Conservation (phyloP, 2,329 filamentous ascomycete species). For the Colletotrichum liriopes region DNA sequence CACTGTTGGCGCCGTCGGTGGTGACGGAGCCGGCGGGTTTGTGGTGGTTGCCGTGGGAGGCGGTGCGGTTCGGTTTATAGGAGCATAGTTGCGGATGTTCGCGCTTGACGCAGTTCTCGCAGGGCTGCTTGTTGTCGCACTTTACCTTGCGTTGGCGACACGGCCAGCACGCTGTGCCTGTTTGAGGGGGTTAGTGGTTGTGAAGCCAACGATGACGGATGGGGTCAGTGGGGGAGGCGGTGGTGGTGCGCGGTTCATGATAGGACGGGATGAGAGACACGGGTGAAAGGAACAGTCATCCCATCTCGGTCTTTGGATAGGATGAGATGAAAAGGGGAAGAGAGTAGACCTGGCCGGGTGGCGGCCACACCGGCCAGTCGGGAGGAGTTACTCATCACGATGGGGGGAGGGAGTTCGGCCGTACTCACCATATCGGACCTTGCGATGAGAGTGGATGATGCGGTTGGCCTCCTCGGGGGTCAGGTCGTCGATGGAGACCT, state of each 20-base stretch:
- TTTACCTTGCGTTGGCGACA: conserved; percentile 79
- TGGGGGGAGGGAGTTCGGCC: neutral
- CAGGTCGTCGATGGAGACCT: conserved; percentile 68
- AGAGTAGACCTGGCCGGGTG: neutral
- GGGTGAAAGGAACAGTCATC: conserved; percentile 5
- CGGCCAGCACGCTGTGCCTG: conserved; percentile 77
- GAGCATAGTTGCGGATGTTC: conserved; percentile 77
- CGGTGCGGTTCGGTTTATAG: conserved; percentile 74
- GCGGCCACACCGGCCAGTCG: neutral
- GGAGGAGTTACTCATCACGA: conserved; percentile 1
- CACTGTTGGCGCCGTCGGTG: conserved; percentile 43
- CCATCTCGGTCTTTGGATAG: neutral
- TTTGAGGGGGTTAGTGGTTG: conserved; percentile 13
- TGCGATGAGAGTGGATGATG: conserved; percentile 79
- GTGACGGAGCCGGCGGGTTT: conserved; percentile 49
- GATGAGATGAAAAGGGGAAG: neutral
- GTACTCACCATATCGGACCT: conserved; percentile 76
- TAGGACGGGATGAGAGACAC: neutral
- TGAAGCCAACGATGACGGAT: neutral
- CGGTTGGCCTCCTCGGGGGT: conserved; percentile 77
- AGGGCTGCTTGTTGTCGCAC: conserved; percentile 79
- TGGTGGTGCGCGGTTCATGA: neutral
- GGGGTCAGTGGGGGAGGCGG: too few species aligned
- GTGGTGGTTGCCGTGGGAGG: conserved; percentile 46
- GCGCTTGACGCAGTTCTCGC: conserved; percentile 78